phyloP scores from a whole-genome alignment of 2,329 filamentous ascomycete genomes.

The Chaetomiaceae sp. region DNA sequence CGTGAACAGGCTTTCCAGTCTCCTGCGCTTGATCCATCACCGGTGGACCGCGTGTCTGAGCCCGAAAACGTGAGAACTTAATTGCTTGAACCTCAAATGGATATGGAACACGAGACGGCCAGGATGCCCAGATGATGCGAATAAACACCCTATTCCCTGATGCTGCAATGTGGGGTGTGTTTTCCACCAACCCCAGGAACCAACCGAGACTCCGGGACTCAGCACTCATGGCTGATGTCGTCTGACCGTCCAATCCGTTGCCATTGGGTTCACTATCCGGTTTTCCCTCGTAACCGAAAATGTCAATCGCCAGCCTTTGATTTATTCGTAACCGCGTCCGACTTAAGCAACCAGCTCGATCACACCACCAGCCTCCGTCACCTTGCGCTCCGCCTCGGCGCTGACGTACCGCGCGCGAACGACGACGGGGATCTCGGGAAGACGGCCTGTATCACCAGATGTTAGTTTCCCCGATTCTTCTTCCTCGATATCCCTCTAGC shows the following conservation, averaged over 20 bases:
- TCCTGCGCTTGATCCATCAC: background rate
- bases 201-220: constrained; percentile 28
- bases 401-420: constrained; percentile 94
- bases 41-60: background rate
- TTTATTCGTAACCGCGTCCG: constrained; percentile 22
- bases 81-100: constrained; percentile 14
- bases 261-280: constrained; percentile 25
- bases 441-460: constrained; percentile 51
- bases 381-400: constrained; percentile 97
- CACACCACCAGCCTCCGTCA: constrained; percentile 94
- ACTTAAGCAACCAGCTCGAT: constrained; percentile 88
- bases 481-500: background rate
- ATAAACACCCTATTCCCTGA: constrained; percentile 29
- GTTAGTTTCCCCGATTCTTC: constrained; percentile 8
- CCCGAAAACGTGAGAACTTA: constrained; percentile 10
- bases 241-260: constrained; percentile 24
- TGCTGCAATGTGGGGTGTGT: constrained; percentile 25
- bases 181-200: constrained; percentile 23
- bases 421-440: constrained; percentile 88
- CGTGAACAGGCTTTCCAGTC: background rate
- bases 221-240: constrained; percentile 22
- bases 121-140: constrained; percentile 21
- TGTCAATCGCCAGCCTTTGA: constrained; percentile 27
- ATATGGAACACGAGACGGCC: constrained; percentile 17
- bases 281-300: constrained; percentile 27